Evolutionary conservation across 1,139 yeast species (phyloP), one percentile per base, ranked within the genome.

Genomic region (Geotrichum reessii): DNA sequence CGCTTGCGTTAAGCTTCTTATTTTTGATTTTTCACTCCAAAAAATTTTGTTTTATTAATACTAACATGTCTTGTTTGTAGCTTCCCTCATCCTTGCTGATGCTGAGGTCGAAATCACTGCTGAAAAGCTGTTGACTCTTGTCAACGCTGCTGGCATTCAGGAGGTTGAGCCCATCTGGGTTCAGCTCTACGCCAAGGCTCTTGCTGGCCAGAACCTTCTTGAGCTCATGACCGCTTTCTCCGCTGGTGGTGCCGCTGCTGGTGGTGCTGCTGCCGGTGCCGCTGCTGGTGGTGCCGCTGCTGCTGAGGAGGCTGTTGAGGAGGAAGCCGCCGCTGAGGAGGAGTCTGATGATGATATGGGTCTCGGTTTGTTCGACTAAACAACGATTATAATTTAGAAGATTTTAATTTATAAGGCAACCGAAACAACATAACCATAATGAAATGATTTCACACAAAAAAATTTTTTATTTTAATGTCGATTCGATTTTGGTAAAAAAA

Each of bases 11-110:
- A 25, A 9, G 9, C 21, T 12, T 17, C 22, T 44, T 5, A n/a
- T 6, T 44, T 4, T 8, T 44, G 11, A 12, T 22, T 44, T 21
- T 19, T 19, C 14, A 6, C 14, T 46, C 19, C 11, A 6, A 22
- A 46, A 14, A 46, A n/a, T 24, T 46, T 46, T 19, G 14, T 46
- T 1, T 12, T 5, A 22, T 14, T 2, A 11, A n/a, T 46, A 22
- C 48, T 24, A 46, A 46, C 2, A 17, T 46, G 9, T 46, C 21
- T 22, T 44, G 5, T 50, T 52, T 2, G 28, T 56, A 66, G 97
- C 98, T 78, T 95, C 99, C 77, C 87, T 92, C 80, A 91, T 92
- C 83, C 84, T 92, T 80, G 97, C 97, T 71, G 98, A 92, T 80
- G 89, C 97, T 73, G 97, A 91, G 75, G 82, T 90, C 76, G 97